phyloP scores from a whole-genome alignment of 1,284 basidiomycete genomes.

The Ustilago vetiveriae region DNA sequence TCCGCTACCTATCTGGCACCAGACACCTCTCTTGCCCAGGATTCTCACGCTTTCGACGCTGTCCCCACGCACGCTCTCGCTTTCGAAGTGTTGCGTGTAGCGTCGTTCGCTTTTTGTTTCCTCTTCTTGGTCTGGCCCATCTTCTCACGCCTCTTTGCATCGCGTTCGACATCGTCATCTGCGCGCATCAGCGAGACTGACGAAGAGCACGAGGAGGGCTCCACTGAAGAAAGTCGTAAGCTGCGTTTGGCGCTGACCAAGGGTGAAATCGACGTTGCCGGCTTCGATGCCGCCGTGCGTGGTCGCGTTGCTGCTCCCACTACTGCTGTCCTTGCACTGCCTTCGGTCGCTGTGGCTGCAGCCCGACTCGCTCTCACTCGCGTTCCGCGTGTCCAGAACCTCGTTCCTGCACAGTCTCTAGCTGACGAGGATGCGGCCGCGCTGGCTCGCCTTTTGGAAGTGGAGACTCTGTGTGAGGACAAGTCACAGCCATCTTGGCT shows the following conservation, averaged over 20 bases:
- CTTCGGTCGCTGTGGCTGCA: conserved; percentile 9
- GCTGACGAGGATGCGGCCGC: conserved; percentile 26
- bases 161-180: conserved; percentile 1
- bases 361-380: conserved; percentile 22
- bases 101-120: conserved; percentile 44
- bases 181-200: neutral
- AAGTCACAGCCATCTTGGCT: conserved; percentile 41
- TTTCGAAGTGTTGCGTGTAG: conserved; percentile 53
- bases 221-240: conserved; percentile 13
- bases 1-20: conserved; percentile 37
- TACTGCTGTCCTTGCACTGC: conserved; percentile 17
- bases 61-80: conserved; percentile 54
- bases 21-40: conserved; percentile 7
- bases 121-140: conserved; percentile 50
- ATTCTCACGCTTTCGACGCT: conserved; percentile 47
- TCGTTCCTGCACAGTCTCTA: conserved; percentile 12
- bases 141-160: conserved; percentile 22
- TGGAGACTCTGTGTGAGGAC: conserved; percentile 47
- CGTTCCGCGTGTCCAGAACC: conserved; percentile 5
- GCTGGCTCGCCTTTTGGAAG: conserved; percentile 46
- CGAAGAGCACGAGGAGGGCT: neutral
- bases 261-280: conserved; percentile 26
- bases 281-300: conserved; percentile 18
- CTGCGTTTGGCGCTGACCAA: conserved; percentile 23
- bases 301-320: conserved; percentile 16